These are phyloP conservation scores for Cytospora paraplurivora DNA, from an alignment of 2,329 filamentous ascomycete species.

Conservation along the genomic window DNA sequence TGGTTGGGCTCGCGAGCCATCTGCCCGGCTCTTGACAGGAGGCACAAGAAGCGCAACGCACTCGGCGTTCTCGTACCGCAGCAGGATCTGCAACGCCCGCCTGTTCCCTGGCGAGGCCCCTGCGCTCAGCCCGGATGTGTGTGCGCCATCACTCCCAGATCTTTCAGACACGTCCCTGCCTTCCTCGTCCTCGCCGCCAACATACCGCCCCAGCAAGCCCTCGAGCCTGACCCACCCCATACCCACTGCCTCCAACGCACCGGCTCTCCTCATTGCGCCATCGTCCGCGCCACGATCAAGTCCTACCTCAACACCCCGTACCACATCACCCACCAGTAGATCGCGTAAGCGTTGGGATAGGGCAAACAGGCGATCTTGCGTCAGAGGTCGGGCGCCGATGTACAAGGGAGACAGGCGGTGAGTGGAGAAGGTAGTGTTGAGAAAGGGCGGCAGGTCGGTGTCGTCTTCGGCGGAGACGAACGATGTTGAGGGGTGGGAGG, in stretches of 20 bases:
- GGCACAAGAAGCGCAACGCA: constrained; percentile 57
- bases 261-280: constrained; percentile 42
- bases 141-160: constrained; percentile 20
- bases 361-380: constrained; percentile 41
- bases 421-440: constrained; percentile 61
- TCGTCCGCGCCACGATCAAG: constrained; percentile 45
- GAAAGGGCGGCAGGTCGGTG: constrained; percentile 46
- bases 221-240: constrained; percentile 49
- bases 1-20: constrained; percentile 15
- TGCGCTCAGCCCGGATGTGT: neutral
- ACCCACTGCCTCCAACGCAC: constrained; percentile 49
- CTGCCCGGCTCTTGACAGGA: constrained; percentile 20
- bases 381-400: constrained; percentile 46
- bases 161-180: neutral
- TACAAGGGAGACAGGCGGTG: constrained; percentile 58
- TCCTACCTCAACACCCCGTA: constrained; percentile 61
- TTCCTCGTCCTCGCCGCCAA: constrained; percentile 33
- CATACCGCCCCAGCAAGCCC: constrained; percentile 31
- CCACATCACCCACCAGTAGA: constrained; percentile 58
- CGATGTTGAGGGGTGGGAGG: constrained; percentile 16
- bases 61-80: constrained; percentile 55
- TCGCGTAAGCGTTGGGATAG: constrained; percentile 56
- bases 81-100: constrained; percentile 47
- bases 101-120: constrained; percentile 31
- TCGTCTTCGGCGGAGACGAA: constrained; percentile 24